A percentile compares a stretch with the other conserved stretches of the same genome.
These are phyloP conservation scores for Pulveroboletus sp. DNA, from an alignment of 768 basidiomycete genomes.

Conservation along the genomic window DNA sequence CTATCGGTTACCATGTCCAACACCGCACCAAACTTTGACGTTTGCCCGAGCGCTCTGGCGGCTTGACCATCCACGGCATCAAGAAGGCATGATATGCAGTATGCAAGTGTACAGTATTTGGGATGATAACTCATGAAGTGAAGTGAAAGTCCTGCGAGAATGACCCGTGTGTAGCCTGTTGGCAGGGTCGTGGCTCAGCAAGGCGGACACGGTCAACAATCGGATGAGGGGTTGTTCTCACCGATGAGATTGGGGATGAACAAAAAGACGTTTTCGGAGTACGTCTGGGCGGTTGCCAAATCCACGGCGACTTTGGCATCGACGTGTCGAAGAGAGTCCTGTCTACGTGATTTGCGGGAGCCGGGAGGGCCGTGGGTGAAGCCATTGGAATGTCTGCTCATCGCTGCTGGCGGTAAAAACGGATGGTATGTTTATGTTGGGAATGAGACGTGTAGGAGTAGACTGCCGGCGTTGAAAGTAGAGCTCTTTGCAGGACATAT, in stretches of 20 bases:
- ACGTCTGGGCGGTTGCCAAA: conserved; percentile 78
- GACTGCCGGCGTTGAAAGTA: conserved; percentile 1
- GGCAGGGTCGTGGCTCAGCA: conserved; percentile 1
- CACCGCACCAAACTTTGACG: conserved; percentile 95
- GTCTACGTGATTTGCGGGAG: conserved; percentile 36
- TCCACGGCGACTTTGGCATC: conserved; percentile 85
- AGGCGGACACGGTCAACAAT: background rate
- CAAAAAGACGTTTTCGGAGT: conserved; percentile 94
- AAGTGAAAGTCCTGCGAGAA: conserved; percentile 84
- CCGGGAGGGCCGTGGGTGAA: conserved; percentile 28
- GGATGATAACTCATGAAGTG: conserved; percentile 96
- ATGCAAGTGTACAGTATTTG: conserved; percentile 84
- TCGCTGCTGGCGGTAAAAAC: conserved; percentile 12
- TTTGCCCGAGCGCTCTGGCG: conserved; percentile 82
- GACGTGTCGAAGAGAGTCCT: conserved; percentile 61
- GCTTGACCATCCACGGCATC: conserved; percentile 95
- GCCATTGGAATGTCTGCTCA: conserved; percentile 24
- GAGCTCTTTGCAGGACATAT: conserved; percentile 4
- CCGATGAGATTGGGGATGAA: conserved; percentile 98
- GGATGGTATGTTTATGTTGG: background rate
- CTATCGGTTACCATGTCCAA: conserved; percentile 99
- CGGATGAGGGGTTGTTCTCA: conserved; percentile 29
- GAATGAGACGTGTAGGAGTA: background rate
- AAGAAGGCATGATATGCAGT: conserved; percentile 85
- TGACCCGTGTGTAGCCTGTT: conserved; percentile 83